Base-by-base conservation (phyloP, 768 basidiomycete genomes). In the Antrodiella citrinella region DNA sequence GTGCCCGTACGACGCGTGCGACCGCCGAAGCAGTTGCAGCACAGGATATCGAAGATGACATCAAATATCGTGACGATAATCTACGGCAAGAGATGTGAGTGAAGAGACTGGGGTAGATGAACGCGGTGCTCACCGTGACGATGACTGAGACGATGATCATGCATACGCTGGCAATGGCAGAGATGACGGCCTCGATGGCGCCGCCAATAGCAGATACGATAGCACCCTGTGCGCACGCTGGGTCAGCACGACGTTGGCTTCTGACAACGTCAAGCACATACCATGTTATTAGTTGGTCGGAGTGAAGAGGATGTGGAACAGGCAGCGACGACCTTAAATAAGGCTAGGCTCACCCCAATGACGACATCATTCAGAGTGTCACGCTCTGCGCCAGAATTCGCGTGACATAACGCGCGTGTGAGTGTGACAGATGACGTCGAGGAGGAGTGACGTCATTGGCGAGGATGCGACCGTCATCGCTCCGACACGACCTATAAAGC, bases 31-130 rank as follows among this genome's bases (percentile, higher is more conserved):
- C 67, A 71, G 51, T 64, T 63, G 58, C 72, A 72, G 59, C 70
- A 73, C 11, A 73, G 51, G 50, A 73, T 69, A 49, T 73, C 84
- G 45, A 67, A 52, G 50, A 86, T 80, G 35, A 81, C 59, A 57
- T 84, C 72, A 57, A 82, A 78, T 51, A 84, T 84, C 0, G 81
- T 77, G 9, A 82, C 78, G 43, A 84, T 70, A 38, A 85, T 67
- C 84, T 86, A 54, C 7, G 9, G 23, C n/a, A 24, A 42, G 25
- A 15, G 18, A 23, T 5, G 38, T 26, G 11, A 21, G 13, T 11
- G 44, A n/a, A 15, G 5, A 43, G 23, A 4, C 10, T 3, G 26
- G 18, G 25, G 7, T 49, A 12, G 15, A 70, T 78, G 47, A 56
- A 85, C 83, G n/a, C n/a, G n/a, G n/a, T n/a, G n/a, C n/a, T n/a